These are phyloP conservation scores for Trichosporon sp. DNA, from an alignment of 1,284 basidiomycete genomes.

Conservation along the genomic window DNA sequence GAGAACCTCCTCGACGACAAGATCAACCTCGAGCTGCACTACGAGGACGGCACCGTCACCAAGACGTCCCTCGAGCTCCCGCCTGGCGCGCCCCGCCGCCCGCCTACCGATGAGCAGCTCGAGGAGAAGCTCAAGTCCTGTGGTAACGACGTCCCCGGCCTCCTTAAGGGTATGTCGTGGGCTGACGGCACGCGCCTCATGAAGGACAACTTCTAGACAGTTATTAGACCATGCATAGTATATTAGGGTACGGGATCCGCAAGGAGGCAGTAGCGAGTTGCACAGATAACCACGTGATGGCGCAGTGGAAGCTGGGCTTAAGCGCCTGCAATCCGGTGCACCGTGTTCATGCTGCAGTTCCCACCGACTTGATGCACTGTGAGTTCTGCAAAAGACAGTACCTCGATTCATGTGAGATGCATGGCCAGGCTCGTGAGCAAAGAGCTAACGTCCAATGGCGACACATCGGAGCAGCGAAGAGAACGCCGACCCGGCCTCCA, in stretches of 20 bases:
- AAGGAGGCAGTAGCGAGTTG: background rate
- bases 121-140: slow-evolving; percentile 22
- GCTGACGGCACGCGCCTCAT: slow-evolving; percentile 21
- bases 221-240: slow-evolving; percentile 7
- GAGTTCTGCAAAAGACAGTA: no score
- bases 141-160: slow-evolving; percentile 19
- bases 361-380: no score
- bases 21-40: slow-evolving; percentile 21
- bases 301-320: no score
- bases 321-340: no score
- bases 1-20: slow-evolving; percentile 26
- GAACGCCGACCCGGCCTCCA: background rate
- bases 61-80: slow-evolving; percentile 17
- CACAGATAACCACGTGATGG: no score
- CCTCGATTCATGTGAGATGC: no score
- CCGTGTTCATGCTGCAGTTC: no score
- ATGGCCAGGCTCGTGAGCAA: no score
- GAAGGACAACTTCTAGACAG: slow-evolving; percentile 20
- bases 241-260: background rate
- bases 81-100: slow-evolving; percentile 22
- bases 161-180: slow-evolving; percentile 19
- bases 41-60: slow-evolving; percentile 15
- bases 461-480: background rate
- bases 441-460: background rate
- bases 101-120: slow-evolving; percentile 22